A percentile compares a stretch with the other conserved stretches of the same genome.
These are phyloP conservation scores for Syzygium jambos DNA, from an alignment of 345 rosid genomes.

Conservation along the genomic window DNA sequence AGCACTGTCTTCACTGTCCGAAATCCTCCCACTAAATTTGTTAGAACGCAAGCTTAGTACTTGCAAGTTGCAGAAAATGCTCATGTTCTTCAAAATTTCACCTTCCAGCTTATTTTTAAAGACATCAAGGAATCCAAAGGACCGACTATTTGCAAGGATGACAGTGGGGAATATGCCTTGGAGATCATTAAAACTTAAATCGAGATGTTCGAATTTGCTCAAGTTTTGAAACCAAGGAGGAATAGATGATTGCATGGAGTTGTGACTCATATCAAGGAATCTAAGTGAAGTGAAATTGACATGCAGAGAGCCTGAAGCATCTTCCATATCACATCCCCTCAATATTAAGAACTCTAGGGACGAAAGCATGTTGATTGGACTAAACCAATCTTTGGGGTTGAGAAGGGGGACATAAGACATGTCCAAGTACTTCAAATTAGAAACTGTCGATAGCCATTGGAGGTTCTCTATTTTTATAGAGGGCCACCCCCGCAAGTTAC, in stretches of 20 bases:
- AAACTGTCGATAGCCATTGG: fast-evolving
- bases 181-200: fast-evolving
- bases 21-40: neutral
- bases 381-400: neutral
- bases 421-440: neutral
- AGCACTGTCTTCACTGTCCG: fast-evolving
- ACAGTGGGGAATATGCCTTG: neutral
- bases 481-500: neutral
- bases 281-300: neutral
- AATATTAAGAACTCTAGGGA: neutral
- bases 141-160: neutral
- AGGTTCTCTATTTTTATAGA: neutral
- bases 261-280: neutral
- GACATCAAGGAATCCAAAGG: neutral
- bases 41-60: fast-evolving
- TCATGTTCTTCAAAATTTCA: neutral
- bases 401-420: neutral
- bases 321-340: neutral
- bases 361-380: neutral
- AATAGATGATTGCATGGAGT: neutral
- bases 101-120: fast-evolving
- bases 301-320: neutral
- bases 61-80: fast-evolving
- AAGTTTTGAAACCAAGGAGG: neutral
- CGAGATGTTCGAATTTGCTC: neutral